These are phyloP conservation scores for Prunus mongolica DNA, from an alignment of 306 rosid genomes.

Conservation along the genomic window DNA sequence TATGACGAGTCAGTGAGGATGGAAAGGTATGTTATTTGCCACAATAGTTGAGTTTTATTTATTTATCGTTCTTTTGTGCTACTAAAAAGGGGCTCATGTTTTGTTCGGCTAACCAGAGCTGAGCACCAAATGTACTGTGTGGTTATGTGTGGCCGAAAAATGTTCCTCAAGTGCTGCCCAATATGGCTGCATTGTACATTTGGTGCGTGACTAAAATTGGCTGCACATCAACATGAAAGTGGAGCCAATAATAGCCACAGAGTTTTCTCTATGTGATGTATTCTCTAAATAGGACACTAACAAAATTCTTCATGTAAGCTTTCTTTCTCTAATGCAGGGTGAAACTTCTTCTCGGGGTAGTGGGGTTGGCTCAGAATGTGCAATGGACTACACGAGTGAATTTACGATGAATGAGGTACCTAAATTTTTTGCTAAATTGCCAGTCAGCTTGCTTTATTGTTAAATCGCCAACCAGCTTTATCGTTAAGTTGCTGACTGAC, in stretches of 20 bases:
- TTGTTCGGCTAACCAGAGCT: not conserved
- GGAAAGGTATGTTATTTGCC: constrained; percentile 15
- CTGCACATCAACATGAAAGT: not conserved
- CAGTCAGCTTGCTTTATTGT: not conserved
- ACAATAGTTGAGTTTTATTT: not conserved
- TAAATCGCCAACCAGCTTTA: too few relatives aligned
- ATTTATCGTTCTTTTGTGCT: not conserved
- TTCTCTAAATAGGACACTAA: not conserved
- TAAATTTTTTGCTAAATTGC: not conserved
- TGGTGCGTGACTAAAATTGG: not conserved
- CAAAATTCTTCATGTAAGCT: not conserved
- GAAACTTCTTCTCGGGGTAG: constrained; percentile 15
- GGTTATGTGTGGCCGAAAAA: not conserved
- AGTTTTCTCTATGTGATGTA: not conserved
- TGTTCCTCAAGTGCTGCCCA: not conserved
- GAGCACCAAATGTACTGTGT: not conserved
- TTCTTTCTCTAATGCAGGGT: constrained; percentile 21
- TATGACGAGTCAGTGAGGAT: not conserved
- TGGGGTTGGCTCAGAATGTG: constrained; percentile 14
- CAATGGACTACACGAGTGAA: constrained; percentile 17
- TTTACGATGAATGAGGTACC: constrained; percentile 21
- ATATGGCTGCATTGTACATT: not conserved
- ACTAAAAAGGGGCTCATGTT: not conserved
- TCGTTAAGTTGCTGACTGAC: too few relatives aligned
- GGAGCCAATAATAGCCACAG: not conserved